Evolutionary conservation across 2,329 filamentous ascomycete species (phyloP).

Genomic region (Fusarium oligoseptatum): DNA sequence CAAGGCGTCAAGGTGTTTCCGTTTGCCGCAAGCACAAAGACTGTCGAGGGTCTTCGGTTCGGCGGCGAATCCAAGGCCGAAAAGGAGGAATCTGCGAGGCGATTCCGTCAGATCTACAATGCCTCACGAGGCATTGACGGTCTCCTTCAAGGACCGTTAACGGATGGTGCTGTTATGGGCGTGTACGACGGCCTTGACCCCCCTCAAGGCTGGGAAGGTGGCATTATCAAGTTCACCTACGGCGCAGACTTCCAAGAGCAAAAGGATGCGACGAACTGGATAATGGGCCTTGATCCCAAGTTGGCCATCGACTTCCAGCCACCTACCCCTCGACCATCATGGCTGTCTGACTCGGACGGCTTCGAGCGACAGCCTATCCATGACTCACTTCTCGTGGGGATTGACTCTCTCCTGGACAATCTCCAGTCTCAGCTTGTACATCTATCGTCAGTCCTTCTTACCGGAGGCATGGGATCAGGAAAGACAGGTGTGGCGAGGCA

Average conservation of each 20-base stretch:
- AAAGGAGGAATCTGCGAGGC: conserved; percentile 80
- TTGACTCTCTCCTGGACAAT: conserved; percentile 81
- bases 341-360: conserved; percentile 58
- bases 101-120: conserved; percentile 79
- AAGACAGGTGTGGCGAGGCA: conserved; percentile 87
- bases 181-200: conserved; percentile 66
- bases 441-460: conserved; percentile 89
- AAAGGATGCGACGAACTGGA: conserved; percentile 73
- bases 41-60: conserved; percentile 80
- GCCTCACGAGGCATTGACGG: conserved; percentile 67
- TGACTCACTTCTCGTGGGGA: conserved; percentile 80
- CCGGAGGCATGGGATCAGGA: conserved; percentile 89
- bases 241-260: conserved; percentile 55
- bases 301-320: conserved; percentile 81
- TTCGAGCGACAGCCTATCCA: conserved; percentile 69
- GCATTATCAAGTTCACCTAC: conserved; percentile 81
- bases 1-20: conserved; percentile 82
- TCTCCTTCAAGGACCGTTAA: conserved; percentile 85
- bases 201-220: conserved; percentile 81
- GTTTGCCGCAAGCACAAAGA: conserved; percentile 73
- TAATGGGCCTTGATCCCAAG: conserved; percentile 81
- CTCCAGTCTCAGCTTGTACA: conserved; percentile 83
- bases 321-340: conserved; percentile 75
- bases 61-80: conserved; percentile 89
- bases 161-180: conserved; percentile 85